Base-by-base conservation (phyloP, 805 yeast genomes). In the Lipomyces yamadae region DNA sequence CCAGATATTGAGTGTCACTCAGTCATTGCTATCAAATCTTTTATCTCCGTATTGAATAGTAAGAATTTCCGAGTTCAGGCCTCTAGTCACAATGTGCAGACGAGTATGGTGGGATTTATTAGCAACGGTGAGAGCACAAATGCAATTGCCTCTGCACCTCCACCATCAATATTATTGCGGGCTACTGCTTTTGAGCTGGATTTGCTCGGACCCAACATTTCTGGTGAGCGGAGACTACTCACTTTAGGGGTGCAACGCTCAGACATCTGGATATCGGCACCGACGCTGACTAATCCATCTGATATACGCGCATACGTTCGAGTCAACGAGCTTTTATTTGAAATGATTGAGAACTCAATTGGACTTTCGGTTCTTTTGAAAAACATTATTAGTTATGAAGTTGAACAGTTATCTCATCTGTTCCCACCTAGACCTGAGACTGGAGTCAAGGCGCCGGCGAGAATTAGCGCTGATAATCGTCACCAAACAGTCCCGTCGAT, bases 111-210 rank as follows among this genome's bases (percentile, higher is more conserved):
- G 30, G 42, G 34, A 13, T n/a, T 42, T 15, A 55, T 56, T 24
- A 50, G 50, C 32, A 37, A 54, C 35, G 4, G 24, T 18, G 13
- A 24, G 18, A 10, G 8, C 18, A 5, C 15, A 33, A 15, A 33
- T 8, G 32, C 42, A 24, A 37, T 53, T 18, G 29, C 18, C 5
- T 15, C 11, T 15, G 24, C 59, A 8, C 5, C n/a, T 18, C 61
- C 64, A 11, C 62, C 69, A 11, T 67, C 71, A 4, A n/a, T 63
- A 10, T 18, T 63, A 13, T 29, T 68, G 58, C 56, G 67, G 3
- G 53, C 66, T 1, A 58, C 60, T 4, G 64, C 70, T 2, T 39
- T 66, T 13, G 70, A 66, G 53, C 29, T 66, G 8, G 71, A 65
- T 24, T 13, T 68, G 4, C 37, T 68, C 29, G 56, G 54, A 35